phyloP scores from a whole-genome alignment of 768 basidiomycete genomes.

The Kwoniella botswanensis region DNA sequence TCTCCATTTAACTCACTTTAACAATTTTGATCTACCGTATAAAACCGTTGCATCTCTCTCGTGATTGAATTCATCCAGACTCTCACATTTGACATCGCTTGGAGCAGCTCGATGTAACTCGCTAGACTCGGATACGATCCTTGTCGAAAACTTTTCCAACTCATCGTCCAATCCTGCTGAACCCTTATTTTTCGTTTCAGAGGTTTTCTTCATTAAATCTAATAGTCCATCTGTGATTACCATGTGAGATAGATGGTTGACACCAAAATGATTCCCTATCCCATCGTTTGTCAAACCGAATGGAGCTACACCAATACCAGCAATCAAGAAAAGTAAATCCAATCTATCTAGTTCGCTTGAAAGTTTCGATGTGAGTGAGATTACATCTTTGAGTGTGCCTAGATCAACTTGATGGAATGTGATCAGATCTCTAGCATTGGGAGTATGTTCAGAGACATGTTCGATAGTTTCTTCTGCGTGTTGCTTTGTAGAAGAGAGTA shows the following conservation, averaged over 20 bases:
- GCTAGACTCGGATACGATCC: slow-evolving; percentile 51
- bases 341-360: slow-evolving; percentile 35
- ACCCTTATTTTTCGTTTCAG: slow-evolving; percentile 22
- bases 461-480: slow-evolving; percentile 50
- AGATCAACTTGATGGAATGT: slow-evolving; percentile 48
- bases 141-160: slow-evolving; percentile 33
- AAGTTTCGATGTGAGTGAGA: slow-evolving; percentile 36
- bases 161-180: slow-evolving; percentile 10
- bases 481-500: slow-evolving; percentile 49
- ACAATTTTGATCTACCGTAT: slow-evolving; percentile 53
- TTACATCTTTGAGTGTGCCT: slow-evolving; percentile 40
- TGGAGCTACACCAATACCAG: slow-evolving; percentile 56
- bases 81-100: slow-evolving; percentile 50
- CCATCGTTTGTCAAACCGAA: slow-evolving; percentile 52
- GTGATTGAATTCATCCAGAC: slow-evolving; percentile 47
- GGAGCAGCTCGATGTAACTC: slow-evolving; percentile 50
- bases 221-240: slow-evolving; percentile 45
- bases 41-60: slow-evolving; percentile 43
- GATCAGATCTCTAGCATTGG: slow-evolving; percentile 29
- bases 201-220: slow-evolving; percentile 50
- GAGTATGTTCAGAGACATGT: slow-evolving; percentile 31
- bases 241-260: slow-evolving; percentile 54
- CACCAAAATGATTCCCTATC: slow-evolving; percentile 52
- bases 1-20: too few species aligned
- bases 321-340: slow-evolving; percentile 51